Evolutionary conservation across 768 basidiomycete genomes (phyloP).

Genomic region (Leccinellum rugosiceps): DNA sequence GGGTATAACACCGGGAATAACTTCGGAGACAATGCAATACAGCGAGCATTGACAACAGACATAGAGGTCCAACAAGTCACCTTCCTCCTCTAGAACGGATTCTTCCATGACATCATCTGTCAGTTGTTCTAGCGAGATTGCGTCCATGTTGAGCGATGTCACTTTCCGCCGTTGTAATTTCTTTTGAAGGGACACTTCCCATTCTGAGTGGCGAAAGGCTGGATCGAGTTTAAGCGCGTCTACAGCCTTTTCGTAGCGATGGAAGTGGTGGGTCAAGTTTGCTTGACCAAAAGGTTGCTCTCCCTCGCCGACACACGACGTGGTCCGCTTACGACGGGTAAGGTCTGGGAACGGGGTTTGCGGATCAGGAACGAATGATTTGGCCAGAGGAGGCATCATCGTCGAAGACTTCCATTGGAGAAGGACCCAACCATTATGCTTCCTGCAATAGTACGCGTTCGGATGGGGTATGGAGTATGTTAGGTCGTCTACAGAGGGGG

Average conservation of each 20-base stretch:
- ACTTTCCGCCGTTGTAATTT: conserved; percentile 57
- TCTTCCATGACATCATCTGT: conserved; percentile 34
- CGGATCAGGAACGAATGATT: conserved; percentile 43
- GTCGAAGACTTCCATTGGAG: conserved; percentile 65
- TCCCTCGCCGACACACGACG: conserved; percentile 52
- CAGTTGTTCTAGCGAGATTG: conserved; percentile 18
- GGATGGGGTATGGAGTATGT: conserved; percentile 75
- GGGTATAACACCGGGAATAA: conserved; percentile 74
- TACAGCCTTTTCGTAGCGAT: conserved; percentile 66
- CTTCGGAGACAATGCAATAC: conserved; percentile 65
- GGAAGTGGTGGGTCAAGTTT: conserved; percentile 81
- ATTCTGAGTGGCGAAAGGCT: conserved; percentile 55
- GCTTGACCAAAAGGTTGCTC: conserved; percentile 42
- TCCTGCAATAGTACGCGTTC: conserved; percentile 78
- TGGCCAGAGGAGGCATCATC: conserved; percentile 57
- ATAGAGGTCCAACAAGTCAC: conserved; percentile 69
- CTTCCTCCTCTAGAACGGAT: conserved; percentile 35
- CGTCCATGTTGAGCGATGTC: conserved; percentile 36
- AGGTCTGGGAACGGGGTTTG: conserved; percentile 54
- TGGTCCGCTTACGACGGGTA: conserved; percentile 42
- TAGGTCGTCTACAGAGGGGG: conserved; percentile 61
- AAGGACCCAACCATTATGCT: conserved; percentile 81
- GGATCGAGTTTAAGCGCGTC: conserved; percentile 67
- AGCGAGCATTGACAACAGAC: conserved; percentile 83
- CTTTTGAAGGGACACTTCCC: conserved; percentile 49